Evolutionary conservation across 345 rosid genomes (phyloP).

Genomic region (Moricandia moricandioides): DNA sequence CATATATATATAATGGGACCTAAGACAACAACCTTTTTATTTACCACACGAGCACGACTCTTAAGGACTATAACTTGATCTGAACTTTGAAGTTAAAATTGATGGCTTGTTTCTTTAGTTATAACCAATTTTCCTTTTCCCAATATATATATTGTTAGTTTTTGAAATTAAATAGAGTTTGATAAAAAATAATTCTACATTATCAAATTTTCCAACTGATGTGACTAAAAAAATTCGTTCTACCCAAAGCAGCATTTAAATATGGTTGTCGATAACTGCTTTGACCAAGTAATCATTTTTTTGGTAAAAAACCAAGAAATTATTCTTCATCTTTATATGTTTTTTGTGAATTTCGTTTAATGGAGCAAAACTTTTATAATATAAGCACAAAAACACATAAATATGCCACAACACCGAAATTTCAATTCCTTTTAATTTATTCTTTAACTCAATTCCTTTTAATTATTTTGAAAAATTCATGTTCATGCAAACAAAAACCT

Average conservation of each 20-base stretch:
- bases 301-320: too few species aligned
- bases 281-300: conserved; percentile 22
- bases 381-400: neutral
- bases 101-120: too few species aligned
- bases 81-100: too few species aligned
- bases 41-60: too few species aligned
- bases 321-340: conserved; percentile 6
- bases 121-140: too few species aligned
- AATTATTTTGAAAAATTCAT: neutral
- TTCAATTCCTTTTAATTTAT: neutral
- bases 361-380: neutral
- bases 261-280: conserved; percentile 15
- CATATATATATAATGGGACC: too few species aligned
- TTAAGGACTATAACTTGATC: too few species aligned
- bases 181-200: neutral
- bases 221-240: conserved; percentile 24
- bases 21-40: too few species aligned
- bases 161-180: too few species aligned
- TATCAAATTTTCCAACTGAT: conserved; percentile 11
- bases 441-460: neutral
- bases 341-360: neutral
- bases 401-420: neutral
- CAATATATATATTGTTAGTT: too few species aligned
- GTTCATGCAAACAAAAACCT: neutral
- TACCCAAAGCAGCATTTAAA: neutral